Evolutionary conservation across 257 asterid species (phyloP).

Genomic region (Cinchona pubescens): DNA sequence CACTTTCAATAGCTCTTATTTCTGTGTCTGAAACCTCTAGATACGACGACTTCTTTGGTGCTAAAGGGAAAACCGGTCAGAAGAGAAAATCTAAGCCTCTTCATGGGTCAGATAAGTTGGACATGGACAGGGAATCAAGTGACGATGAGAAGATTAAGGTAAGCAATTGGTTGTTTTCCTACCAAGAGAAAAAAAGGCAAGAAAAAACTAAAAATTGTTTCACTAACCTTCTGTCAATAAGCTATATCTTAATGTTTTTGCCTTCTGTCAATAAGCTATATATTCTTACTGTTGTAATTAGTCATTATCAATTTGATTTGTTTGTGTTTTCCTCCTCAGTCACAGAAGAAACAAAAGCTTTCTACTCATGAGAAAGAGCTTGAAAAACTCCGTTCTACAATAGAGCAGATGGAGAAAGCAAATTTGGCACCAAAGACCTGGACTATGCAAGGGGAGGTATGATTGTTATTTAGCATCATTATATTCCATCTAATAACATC

Average conservation of each 20-base stretch:
- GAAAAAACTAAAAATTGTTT: not conserved
- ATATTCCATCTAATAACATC: not conserved
- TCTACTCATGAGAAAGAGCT: constrained; percentile 84
- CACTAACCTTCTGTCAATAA: not conserved
- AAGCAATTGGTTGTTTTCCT: not conserved
- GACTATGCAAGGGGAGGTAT: constrained; percentile 99
- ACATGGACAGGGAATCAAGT: constrained; percentile 53
- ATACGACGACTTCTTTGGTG: constrained; percentile 79
- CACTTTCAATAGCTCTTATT: constrained; percentile 8
- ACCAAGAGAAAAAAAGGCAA: not conserved
- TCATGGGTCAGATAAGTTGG: constrained; percentile 50
- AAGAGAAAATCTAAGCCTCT: constrained; percentile 47
- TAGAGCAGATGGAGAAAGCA: constrained; percentile 77
- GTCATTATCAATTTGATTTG: not conserved
- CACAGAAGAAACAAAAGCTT: constrained; percentile 52
- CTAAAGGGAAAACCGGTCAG: constrained; percentile 32
- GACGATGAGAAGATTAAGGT: constrained; percentile 9
- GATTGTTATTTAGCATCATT: constrained; percentile 7
- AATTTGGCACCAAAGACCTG: constrained; percentile 85
- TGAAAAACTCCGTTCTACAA: constrained; percentile 55
- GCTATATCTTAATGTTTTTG: not conserved
- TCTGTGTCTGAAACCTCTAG: constrained; percentile 36
- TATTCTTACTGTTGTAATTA: constrained; percentile 2
- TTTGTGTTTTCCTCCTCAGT: constrained; percentile 9
- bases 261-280: constrained; percentile 2